A percentile compares a stretch with the other conserved stretches of the same genome.
Conservation (phyloP, 306 rosid genomes). For the Gillenia trifoliata region DNA sequence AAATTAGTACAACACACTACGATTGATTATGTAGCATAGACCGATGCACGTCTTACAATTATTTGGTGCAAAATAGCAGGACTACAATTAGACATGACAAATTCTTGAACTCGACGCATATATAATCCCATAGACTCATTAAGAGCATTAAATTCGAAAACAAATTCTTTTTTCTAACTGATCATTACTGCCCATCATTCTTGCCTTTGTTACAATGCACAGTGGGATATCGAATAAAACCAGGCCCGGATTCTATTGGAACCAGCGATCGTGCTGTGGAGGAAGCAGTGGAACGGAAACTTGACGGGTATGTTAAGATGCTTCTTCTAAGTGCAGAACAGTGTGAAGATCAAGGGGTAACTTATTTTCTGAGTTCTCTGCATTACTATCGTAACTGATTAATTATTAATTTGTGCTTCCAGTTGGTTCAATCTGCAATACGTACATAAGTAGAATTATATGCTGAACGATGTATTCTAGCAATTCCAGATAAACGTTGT, state of each 20-base stretch:
- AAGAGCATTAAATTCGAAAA: not conserved
- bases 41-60: no score
- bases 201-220: constrained; percentile 9
- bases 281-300: constrained; percentile 66
- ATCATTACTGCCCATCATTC: no score
- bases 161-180: no score
- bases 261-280: constrained; percentile 56
- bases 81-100: no score
- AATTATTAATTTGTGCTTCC: not conserved
- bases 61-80: no score
- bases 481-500: not conserved
- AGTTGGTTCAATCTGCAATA: no score
- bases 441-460: no score
- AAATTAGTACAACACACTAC: no score
- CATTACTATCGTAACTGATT: not conserved
- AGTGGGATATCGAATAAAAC: constrained; percentile 73
- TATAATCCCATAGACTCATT: not conserved
- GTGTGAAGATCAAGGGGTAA: constrained; percentile 53
- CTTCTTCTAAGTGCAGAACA: constrained; percentile 44
- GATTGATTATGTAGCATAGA: no score
- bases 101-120: no score
- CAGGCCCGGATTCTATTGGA: constrained; percentile 52
- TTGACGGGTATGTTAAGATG: constrained; percentile 50
- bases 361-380: constrained; percentile 1
- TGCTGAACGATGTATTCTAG: no score